phyloP scores from a whole-genome alignment of 345 rosid genomes.

The Salix arbutifolia region DNA sequence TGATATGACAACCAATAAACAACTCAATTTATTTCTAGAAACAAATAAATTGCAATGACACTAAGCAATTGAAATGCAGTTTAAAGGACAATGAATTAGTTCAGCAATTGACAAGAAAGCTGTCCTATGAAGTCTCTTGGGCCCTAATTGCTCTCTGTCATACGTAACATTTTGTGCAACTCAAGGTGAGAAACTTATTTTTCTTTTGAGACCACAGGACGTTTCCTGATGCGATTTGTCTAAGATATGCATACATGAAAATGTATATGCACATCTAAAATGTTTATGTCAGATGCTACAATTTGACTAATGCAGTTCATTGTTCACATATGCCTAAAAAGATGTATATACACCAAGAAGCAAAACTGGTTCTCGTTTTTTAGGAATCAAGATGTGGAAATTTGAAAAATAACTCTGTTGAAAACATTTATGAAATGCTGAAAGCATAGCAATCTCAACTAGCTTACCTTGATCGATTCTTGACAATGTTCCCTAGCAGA shows the following conservation, averaged over 20 bases:
- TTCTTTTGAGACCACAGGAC: not conserved
- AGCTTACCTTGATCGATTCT: conserved; percentile 55
- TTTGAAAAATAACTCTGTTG: not conserved
- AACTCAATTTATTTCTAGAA: too few species aligned
- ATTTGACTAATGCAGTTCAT: not conserved
- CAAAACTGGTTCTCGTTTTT: too few species aligned
- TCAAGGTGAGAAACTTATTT: not conserved
- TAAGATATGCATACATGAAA: not conserved
- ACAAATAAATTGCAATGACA: not conserved
- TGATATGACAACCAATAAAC: not conserved
- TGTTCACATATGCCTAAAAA: not conserved
- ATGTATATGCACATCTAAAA: not conserved
- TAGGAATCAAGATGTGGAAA: not conserved
- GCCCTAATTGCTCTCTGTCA: not conserved
- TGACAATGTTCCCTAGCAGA: conserved; percentile 57
- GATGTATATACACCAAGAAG: too few species aligned
- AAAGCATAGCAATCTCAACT: not conserved
- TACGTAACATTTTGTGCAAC: not conserved
- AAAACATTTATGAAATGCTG: not conserved
- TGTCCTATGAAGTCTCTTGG: not conserved
- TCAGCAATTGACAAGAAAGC: not conserved
- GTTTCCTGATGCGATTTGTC: not conserved
- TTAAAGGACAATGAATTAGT: not conserved
- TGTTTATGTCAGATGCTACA: too few species aligned
- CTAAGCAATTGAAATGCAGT: not conserved